Evolutionary conservation across 176 grass and related monocot genomes (phyloP).

Genomic region (Tillandsia leiboldiana): DNA sequence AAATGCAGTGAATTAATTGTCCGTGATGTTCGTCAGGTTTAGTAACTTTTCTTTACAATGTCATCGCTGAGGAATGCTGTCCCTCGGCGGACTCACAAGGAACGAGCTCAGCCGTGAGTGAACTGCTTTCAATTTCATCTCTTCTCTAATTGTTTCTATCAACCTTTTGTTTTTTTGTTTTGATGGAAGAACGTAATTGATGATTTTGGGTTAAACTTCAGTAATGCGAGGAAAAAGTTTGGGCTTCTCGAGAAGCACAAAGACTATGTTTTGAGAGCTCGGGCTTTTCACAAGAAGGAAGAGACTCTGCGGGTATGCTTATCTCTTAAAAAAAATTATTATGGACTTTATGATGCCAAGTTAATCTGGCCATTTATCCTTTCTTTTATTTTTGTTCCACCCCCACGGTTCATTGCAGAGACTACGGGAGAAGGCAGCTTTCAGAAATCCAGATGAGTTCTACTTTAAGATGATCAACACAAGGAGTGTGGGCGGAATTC

Average conservation of each 20-base stretch:
- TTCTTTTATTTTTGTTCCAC: not conserved
- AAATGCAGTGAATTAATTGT: too few relatives aligned
- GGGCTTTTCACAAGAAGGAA: constrained; percentile 58
- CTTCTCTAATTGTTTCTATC: not conserved
- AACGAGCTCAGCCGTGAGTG: constrained; percentile 83
- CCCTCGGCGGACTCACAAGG: constrained; percentile 73
- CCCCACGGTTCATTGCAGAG: constrained; percentile 26
- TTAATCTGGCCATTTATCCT: not conserved
- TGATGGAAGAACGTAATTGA: not conserved
- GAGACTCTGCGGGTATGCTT: constrained; percentile 39
- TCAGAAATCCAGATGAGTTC: constrained; percentile 89
- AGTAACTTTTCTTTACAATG: constrained; percentile 25
- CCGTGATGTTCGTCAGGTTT: too few relatives aligned
- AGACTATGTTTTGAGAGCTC: constrained; percentile 62
- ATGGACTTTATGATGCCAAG: not conserved
- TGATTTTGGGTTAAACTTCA: constrained; percentile 24
- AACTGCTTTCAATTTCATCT: not conserved
- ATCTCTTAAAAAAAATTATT: not conserved
- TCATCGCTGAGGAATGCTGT: constrained; percentile 88
- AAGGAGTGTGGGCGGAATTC: constrained; percentile 50
- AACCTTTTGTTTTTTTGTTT: not conserved
- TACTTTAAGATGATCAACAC: constrained; percentile 94
- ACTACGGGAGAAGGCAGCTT: constrained; percentile 67
- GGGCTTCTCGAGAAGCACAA: constrained; percentile 86
- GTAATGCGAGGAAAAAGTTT: constrained; percentile 65